phyloP scores from a whole-genome alignment of 2,329 filamentous ascomycete species.

The Helotiales sp. region DNA sequence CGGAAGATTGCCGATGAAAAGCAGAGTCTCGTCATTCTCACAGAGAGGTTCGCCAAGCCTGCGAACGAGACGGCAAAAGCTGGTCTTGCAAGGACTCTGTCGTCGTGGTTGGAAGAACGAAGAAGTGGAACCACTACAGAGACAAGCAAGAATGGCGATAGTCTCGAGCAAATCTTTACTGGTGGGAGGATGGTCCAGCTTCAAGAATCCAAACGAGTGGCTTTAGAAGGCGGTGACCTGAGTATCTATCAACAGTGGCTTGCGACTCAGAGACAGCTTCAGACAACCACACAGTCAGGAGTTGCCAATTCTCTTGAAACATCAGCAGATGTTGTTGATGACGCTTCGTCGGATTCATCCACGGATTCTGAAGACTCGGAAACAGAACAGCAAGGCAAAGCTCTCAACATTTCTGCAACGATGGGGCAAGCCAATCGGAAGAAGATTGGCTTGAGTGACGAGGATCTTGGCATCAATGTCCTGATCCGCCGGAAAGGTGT shows the following conservation, averaged over 20 bases:
- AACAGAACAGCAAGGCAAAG: constrained; percentile 85
- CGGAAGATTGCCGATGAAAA: constrained; percentile 72
- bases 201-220: constrained; percentile 59
- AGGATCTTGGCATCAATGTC: constrained; percentile 89
- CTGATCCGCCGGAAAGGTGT: constrained; percentile 84
- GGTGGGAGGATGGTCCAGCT: constrained; percentile 63
- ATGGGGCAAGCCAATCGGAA: constrained; percentile 81
- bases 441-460: constrained; percentile 83
- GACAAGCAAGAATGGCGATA: constrained; percentile 51
- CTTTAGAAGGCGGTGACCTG: constrained; percentile 75
- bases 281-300: constrained; percentile 74
- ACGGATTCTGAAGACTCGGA: constrained; percentile 88
- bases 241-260: constrained; percentile 88
- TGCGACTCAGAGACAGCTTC: constrained; percentile 82
- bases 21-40: constrained; percentile 83
- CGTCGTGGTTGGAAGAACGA: constrained; percentile 75
- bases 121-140: constrained; percentile 63
- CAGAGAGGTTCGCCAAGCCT: constrained; percentile 62
- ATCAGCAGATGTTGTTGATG: constrained; percentile 73
- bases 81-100: constrained; percentile 69
- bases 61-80: constrained; percentile 24
- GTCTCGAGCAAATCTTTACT: constrained; percentile 66
- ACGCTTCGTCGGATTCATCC: constrained; percentile 82
- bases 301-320: constrained; percentile 68
- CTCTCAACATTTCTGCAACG: constrained; percentile 83